A percentile compares a stretch with the other conserved stretches of the same genome.
Conservation (phyloP, 202 grass and related monocot species). For the Bolboschoenoplectus hybrid region DNA sequence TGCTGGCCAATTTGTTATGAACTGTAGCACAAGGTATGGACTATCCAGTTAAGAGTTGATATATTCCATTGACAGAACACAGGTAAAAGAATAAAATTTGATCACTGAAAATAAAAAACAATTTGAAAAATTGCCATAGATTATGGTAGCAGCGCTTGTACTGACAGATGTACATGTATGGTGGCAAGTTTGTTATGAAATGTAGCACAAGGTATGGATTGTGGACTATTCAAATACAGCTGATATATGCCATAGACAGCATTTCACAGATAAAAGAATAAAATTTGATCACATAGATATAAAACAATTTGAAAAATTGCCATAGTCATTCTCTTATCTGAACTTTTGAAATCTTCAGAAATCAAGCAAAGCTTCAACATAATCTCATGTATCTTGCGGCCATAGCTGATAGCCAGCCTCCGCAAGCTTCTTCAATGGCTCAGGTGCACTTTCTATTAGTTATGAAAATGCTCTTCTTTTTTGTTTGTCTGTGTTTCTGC, state of each 20-base stretch:
- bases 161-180: not conserved
- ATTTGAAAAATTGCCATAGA: not conserved
- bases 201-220: not conserved
- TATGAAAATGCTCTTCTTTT: constrained; percentile 4
- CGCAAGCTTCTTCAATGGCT: constrained; percentile 67
- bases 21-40: constrained; percentile 10
- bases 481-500: not conserved
- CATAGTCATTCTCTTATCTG: constrained; percentile 17
- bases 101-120: not conserved
- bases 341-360: constrained; percentile 52
- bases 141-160: not conserved
- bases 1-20: not conserved
- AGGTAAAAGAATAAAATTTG: not conserved
- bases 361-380: constrained; percentile 98
- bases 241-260: constrained; percentile 17
- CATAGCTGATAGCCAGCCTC: constrained; percentile 94
- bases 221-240: not conserved
- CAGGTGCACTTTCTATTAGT: constrained; percentile 52
- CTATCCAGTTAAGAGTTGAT: not conserved
- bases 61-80: not conserved
- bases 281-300: not conserved
- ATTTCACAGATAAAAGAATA: not conserved
- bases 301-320: not conserved
- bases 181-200: not conserved
- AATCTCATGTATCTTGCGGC: constrained; percentile 99